Evolutionary conservation across 768 basidiomycete genomes (phyloP), one percentile per base, ranked within the genome.

Genomic region (Leccinum incarnatum): DNA sequence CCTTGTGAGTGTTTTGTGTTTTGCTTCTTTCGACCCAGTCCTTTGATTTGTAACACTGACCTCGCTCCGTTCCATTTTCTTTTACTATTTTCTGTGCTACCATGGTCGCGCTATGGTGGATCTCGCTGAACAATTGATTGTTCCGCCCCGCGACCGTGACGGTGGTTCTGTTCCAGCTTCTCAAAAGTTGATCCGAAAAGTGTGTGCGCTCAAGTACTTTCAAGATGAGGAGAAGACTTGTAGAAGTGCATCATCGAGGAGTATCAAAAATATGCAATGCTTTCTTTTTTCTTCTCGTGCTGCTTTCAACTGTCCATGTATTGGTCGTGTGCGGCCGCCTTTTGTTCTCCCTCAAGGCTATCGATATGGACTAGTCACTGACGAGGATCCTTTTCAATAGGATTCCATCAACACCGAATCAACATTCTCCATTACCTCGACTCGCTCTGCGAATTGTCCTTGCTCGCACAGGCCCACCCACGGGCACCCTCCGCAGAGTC

Each of bases 201-300:
- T 91, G 8, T 95, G 86, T 66, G 91, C 93, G 0, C 79, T 95
- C 56, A 94, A 94, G 71, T 87, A 90, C 67, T 94, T 55, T 78
- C 87, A 5, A 82, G 83, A 57, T 95, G 93, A 56, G 93, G 92
- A 6, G 93, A 96, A 66, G 94, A 97, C 72, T 73, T 96, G 11
- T 96, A 94, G 95, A 93, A 95, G 65, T 95, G 93, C 65, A 83
- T 96, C 40, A 74, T 94, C 25, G 93, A 96, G 69, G 92, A 95
- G 75, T 93, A 88, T 62, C 86, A 90, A 70, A 95, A 94, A 94
- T 89, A 57, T 11, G 49, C 23, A 17, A 2, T 19, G 23, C 23
- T 21, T 15, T 17, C 51, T 9, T 30, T 12, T 5, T 17, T 50
- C n/a, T 10, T 40, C 27, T 9, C 1, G 45, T 19, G 9, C 10